Evolutionary conservation across 805 yeast genomes (phyloP), one percentile per base, ranked within the genome.

Genomic region (Lipomyces chichibuensis): DNA sequence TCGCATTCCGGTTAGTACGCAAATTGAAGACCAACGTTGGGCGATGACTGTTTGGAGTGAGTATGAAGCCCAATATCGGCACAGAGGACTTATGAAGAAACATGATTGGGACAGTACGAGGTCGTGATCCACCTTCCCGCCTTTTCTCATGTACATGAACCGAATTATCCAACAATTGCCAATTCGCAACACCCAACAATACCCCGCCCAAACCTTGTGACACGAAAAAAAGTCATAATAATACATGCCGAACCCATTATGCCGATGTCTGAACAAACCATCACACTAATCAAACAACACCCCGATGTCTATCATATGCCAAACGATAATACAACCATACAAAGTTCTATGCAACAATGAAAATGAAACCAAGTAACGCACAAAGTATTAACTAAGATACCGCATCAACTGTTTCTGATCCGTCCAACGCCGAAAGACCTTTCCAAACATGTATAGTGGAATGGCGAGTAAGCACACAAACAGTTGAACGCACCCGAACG

Each of bases 361-460:
- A 35, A 13, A 2, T 11, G 9, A 35, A 35, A 35, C 14, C 39
- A 11, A 5, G 32, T 29, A 13, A 8, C 17, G 39, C 20, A 43
- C 23, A 23, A 17, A 17, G 5, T 2, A n/a, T 23, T 17, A 56
- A 29, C 49, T 56, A 49, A 84, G 76, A 27, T 70, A 68, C 69
- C 74, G 77, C 75, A 86, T 77, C 51, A 83, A 69, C 69, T 84
- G 82, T 64, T 77, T 78, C 29, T 76, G 75, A 72, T 86, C 88
- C 5, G 86, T 83, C 86, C 86, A 85, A 35, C 78, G 77, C 63
- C 89, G 76, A 11, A 79, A 53, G 46, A 75, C 73, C 72, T 87
- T 86, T 35, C 90, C 90, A 71, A 83, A 85, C 52, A 83, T 77
- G 71, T 85, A 87, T 32, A 86, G 69, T 0, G 86, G 86, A 37